A percentile compares a stretch with the other conserved stretches of the same genome.
These are phyloP conservation scores for Apiotrichum akiyoshidainum DNA, from an alignment of 1,284 basidiomycete genomes.

Conservation along the genomic window DNA sequence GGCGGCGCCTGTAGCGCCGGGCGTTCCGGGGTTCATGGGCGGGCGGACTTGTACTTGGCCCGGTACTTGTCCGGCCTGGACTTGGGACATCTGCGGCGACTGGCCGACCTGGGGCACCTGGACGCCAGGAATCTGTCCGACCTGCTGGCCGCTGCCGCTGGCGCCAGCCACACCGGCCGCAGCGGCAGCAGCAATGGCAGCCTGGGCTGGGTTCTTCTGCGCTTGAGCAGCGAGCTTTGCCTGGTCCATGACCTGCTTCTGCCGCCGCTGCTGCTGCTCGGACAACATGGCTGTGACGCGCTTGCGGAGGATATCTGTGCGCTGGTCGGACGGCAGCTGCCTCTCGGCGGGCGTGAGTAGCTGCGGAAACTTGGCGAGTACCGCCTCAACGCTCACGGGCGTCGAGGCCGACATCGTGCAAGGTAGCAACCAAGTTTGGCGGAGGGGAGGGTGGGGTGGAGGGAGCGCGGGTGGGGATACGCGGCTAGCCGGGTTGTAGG, in stretches of 20 bases:
- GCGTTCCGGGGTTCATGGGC: neutral
- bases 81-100: neutral
- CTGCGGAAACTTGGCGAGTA: conserved; percentile 27
- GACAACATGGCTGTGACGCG: conserved; percentile 15
- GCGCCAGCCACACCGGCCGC: neutral
- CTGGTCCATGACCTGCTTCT: conserved; percentile 6
- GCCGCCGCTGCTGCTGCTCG: conserved; percentile 7
- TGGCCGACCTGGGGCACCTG: neutral
- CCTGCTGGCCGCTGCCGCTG: neutral
- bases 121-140: neutral
- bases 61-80: too few species aligned
- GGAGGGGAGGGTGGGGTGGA: neutral
- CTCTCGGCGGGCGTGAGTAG: conserved; percentile 34
- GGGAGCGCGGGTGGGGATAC: neutral
- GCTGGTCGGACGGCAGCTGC: conserved; percentile 28
- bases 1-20: neutral
- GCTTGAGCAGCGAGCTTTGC: neutral
- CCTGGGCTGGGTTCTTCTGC: conserved; percentile 4
- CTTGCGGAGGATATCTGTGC: conserved; percentile 33
- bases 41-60: neutral
- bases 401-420: conserved; percentile 9
- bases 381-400: conserved; percentile 14
- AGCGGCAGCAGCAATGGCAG: neutral
- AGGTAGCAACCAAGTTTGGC: neutral
- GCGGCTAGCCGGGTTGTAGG: too few species aligned